phyloP scores from a whole-genome alignment of 2,329 filamentous ascomycete genomes.

The Colletotrichum truncatum region DNA sequence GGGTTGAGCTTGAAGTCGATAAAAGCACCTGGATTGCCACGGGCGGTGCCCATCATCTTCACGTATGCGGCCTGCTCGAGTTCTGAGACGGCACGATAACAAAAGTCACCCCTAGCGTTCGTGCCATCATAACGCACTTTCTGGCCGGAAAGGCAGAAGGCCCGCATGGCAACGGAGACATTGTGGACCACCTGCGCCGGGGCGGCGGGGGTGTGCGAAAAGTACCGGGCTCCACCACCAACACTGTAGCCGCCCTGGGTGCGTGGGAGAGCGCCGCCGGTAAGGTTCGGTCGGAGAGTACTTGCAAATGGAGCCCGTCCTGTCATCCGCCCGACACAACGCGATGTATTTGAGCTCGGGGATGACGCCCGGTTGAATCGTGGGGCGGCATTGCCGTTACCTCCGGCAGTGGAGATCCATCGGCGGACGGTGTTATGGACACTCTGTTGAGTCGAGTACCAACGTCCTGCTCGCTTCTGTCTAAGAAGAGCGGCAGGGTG shows the following conservation, averaged over 20 bases:
- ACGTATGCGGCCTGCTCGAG: slow-evolving; percentile 78
- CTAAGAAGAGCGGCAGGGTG: slow-evolving; percentile 60
- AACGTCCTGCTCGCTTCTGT: slow-evolving; percentile 57
- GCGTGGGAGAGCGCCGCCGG: slow-evolving; percentile 84
- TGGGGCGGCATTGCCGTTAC: slow-evolving; percentile 37
- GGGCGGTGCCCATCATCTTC: slow-evolving; percentile 69
- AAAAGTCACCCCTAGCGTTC: slow-evolving; percentile 77
- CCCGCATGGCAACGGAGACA: slow-evolving; percentile 91
- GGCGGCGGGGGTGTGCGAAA: slow-evolving; percentile 85
- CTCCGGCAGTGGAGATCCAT: slow-evolving; percentile 53
- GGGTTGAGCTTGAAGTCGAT: slow-evolving; percentile 91
- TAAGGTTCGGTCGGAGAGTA: slow-evolving; percentile 90
- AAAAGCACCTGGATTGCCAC: slow-evolving; percentile 75
- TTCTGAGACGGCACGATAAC: slow-evolving; percentile 79
- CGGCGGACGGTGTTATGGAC: slow-evolving; percentile 57
- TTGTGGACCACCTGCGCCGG: slow-evolving; percentile 94
- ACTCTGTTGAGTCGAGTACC: slow-evolving; percentile 58
- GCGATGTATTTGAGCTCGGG: slow-evolving; percentile 58
- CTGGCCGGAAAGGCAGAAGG: slow-evolving; percentile 91
- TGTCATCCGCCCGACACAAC: slow-evolving; percentile 68
- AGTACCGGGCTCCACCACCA: slow-evolving; percentile 81
- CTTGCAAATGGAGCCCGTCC: slow-evolving; percentile 87
- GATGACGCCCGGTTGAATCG: slow-evolving; percentile 59
- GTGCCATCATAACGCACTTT: slow-evolving; percentile 88
- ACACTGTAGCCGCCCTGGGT: slow-evolving; percentile 89